Percentiles rank a stretch among this genome's conserved stretches.
Evolutionary conservation across 306 rosid genomes (phyloP).

Genomic region (Echinosophora koreensis): DNA sequence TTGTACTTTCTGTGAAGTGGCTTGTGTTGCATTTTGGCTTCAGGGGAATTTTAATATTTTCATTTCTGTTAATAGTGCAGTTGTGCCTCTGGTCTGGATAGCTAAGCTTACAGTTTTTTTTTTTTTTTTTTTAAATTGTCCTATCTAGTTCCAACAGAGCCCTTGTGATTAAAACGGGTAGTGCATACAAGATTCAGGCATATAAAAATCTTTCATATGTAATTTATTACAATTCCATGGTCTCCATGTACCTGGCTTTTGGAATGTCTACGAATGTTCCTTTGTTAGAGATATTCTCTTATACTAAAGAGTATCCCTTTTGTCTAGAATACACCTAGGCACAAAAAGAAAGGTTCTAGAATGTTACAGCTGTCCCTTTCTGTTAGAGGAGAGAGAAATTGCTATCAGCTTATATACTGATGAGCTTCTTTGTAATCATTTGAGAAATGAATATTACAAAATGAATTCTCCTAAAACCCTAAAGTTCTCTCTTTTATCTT

Average conservation of each 20-base stretch:
- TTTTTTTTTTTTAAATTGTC: neutral
- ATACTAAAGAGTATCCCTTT: too few relatives aligned
- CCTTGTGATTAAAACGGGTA: neutral
- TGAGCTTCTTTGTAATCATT: too few relatives aligned
- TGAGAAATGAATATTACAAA: too few relatives aligned
- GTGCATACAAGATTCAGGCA: slow-evolving; percentile 4
- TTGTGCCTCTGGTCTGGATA: slow-evolving; percentile 29
- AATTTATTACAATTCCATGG: slow-evolving; percentile 12
- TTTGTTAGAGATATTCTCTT: too few relatives aligned
- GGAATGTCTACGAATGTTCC: slow-evolving; percentile 15
- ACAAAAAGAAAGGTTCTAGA: too few relatives aligned
- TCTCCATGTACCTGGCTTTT: slow-evolving; percentile 5
- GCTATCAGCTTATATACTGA: too few relatives aligned
- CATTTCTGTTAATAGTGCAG: slow-evolving; percentile 9
- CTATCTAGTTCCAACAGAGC: neutral
- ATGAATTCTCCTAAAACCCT: too few relatives aligned
- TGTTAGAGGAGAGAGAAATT: too few relatives aligned
- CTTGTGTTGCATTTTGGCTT: slow-evolving; percentile 34
- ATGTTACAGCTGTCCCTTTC: too few relatives aligned
- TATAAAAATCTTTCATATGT: neutral
- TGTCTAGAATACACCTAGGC: too few relatives aligned
- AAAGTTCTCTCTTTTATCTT: too few relatives aligned
- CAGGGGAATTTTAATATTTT: slow-evolving; percentile 11
- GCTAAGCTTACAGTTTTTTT: neutral
- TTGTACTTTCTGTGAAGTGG: slow-evolving; percentile 24